Conservation (phyloP, 108 stramenopile genomes). For the Seminavis robusta region DNA sequence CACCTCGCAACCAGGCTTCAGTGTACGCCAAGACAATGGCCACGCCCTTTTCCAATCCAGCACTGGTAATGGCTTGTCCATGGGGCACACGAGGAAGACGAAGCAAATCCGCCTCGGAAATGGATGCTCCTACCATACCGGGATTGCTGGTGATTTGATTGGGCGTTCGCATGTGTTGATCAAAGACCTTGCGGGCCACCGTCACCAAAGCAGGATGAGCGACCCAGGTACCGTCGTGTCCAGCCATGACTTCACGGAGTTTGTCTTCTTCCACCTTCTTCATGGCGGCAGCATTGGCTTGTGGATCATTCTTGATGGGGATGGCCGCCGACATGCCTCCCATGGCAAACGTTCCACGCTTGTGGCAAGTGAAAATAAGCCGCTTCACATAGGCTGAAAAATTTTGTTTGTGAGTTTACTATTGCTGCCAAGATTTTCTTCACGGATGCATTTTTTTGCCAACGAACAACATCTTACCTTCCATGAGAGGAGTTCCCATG, state of each 20-base stretch:
- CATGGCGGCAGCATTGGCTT: slow-evolving; percentile 76
- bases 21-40: slow-evolving; percentile 88
- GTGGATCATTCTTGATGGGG: slow-evolving; percentile 84
- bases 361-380: slow-evolving; percentile 91
- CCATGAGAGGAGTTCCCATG: slow-evolving; percentile 90
- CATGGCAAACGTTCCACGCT: slow-evolving; percentile 93
- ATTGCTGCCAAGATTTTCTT: no score
- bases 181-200: slow-evolving; percentile 82
- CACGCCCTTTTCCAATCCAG: slow-evolving; percentile 72
- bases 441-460: no score
- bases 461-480: no score
- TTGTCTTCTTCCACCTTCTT: slow-evolving; percentile 82
- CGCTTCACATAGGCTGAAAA: slow-evolving; percentile 89
- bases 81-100: slow-evolving; percentile 50
- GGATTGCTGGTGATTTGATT: slow-evolving; percentile 81
- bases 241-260: slow-evolving; percentile 83
- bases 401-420: no score
- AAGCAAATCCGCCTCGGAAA: slow-evolving; percentile 71
- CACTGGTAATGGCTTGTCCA: slow-evolving; percentile 70
- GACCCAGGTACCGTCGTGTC: slow-evolving; percentile 96
- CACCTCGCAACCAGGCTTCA: slow-evolving; percentile 90
- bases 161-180: slow-evolving; percentile 81
- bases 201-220: slow-evolving; percentile 92
- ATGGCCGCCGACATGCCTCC: slow-evolving; percentile 93
- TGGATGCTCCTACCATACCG: slow-evolving; percentile 40